Percentiles rank a stretch among this genome's conserved stretches.
Conservation (phyloP, 176 grass and related monocot genomes). For the Sorghum bicolor region Sorghum_bicolor_NCBIv3 NC_012879.2:731501-732000, state of each 20-base stretch:
- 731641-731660: not conserved
- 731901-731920: no score
- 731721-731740: not conserved
- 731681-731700: no score
- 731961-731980: no score
- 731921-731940: no score
- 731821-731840: not conserved
- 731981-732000: no score
- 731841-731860: no score
- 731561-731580: not conserved
- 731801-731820: not conserved
- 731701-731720: not conserved
- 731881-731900: no score
- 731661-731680: not conserved
- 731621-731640: not conserved
- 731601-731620: no score
- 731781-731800: not conserved
- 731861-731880: no score
- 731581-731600: no score
- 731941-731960: no score
- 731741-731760: not conserved
- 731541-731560: not conserved
- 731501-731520: not conserved
- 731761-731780: not conserved
- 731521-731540: not conserved